Percentiles rank a stretch among this genome's conserved stretches.
Evolutionary conservation across 805 yeast species (phyloP).

Genomic region (Torulaspora indica): DNA sequence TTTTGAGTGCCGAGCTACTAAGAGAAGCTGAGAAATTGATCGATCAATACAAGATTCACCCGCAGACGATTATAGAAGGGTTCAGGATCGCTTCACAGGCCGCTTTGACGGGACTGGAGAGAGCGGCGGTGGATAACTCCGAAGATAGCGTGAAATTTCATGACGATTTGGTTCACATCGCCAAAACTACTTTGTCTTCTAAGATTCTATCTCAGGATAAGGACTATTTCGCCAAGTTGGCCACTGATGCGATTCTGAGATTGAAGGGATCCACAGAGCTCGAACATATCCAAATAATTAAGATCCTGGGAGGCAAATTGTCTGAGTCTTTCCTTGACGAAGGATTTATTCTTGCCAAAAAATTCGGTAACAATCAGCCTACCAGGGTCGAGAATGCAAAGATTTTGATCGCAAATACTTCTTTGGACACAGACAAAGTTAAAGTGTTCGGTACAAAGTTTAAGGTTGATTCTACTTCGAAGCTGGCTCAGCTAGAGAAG

Average conservation of each 20-base stretch:
- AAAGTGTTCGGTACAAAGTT: conserved; percentile 97
- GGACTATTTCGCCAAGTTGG: conserved; percentile 79
- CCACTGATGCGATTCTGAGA: conserved; percentile 90
- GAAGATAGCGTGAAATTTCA: conserved; percentile 55
- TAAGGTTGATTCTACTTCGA: conserved; percentile 91
- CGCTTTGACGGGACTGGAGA: conserved; percentile 77
- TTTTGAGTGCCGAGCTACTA: conserved; percentile 81
- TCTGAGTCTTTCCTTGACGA: conserved; percentile 91
- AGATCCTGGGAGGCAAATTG: conserved; percentile 88
- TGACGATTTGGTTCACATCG: conserved; percentile 76
- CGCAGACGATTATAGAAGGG: conserved; percentile 96
- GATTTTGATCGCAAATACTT: conserved; percentile 89
- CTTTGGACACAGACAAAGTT: conserved; percentile 96
- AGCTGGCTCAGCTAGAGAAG: conserved; percentile 87
- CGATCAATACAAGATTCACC: conserved; percentile 83
- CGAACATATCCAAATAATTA: conserved; percentile 88
- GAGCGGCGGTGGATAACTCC: conserved; percentile 70
- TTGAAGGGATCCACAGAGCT: conserved; percentile 82
- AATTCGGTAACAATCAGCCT: conserved; percentile 92
- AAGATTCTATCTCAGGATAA: conserved; percentile 94
- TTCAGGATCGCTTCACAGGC: conserved; percentile 81
- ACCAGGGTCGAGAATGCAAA: conserved; percentile 76
- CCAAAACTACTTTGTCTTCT: conserved; percentile 89
- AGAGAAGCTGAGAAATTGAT: conserved; percentile 92
- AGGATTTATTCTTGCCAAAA: conserved; percentile 88